Evolutionary conservation across 441 rosid genomes (phyloP), one percentile per base, ranked within the genome.

Genomic region (Brassica hybrid): DNA sequence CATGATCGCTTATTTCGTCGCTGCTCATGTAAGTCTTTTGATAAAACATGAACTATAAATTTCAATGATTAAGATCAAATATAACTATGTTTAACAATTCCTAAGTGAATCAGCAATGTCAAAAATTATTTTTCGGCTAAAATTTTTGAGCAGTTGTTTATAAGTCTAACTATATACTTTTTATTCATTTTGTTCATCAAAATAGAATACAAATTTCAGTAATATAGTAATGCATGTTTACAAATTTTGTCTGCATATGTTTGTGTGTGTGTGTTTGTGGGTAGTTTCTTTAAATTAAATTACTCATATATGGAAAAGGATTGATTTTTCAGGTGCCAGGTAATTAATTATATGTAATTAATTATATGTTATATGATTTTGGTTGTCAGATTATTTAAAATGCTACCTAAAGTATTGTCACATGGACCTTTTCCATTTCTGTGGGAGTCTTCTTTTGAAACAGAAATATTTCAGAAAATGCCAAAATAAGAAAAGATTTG

Each of bases 1-100:
- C 85, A 80, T 94, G 94, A 84, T 92, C 3, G 98, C 97, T 9
- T 94, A 92, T 72, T 94, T 94, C 48, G 97, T 94, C 23, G 98
- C 98, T 0, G 90, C 97, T 7, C 98, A 94, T 65, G 98, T 94
- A 87, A 89, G 97, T 82, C 25, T 14, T 34, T 52, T 54, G 17
- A 66, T 19, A 27, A 63, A 32, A 63, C 52, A 16, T 52, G 18
- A 52, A 6, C 6, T 21, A 2, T 21, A 21, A 21, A 21, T 21
- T 21, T 21, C 23, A 21, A 21, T 21, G 23, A 21, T 21, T 21
- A 21, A 21, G 23, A 21, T 21, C 23, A 1, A 21, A 21, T 21
- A 21, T 21, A 21, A 21, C 23, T 21, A 21, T 21, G 7, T 48
- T 48, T 38, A 5, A n/a, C 56, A 5, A 50, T n/a, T 50, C 56